Evolutionary conservation across 2,329 filamentous ascomycete genomes (phyloP).

Genomic region (Thielaviopsis populi): DNA sequence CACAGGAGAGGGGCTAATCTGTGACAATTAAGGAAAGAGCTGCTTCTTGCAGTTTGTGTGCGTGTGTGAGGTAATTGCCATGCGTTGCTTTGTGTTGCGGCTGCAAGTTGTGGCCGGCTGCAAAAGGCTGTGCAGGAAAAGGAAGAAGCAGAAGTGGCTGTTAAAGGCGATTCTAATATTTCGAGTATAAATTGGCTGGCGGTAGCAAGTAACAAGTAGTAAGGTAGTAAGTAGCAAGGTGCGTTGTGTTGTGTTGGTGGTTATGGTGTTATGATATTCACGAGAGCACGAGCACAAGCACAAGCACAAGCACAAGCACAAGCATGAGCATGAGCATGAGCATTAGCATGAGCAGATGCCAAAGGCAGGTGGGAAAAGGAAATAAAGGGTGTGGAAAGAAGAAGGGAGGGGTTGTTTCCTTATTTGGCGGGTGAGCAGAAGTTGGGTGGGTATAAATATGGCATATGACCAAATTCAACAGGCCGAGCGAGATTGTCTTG

Average conservation of each 20-base stretch:
- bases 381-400: background rate
- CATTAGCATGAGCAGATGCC: too few species aligned
- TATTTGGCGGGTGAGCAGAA: background rate
- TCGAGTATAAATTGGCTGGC: background rate
- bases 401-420: conserved; percentile 5
- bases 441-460: background rate
- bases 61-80: conserved; percentile 7
- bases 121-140: background rate
- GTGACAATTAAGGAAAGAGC: conserved; percentile 13
- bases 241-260: background rate
- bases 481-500: background rate
- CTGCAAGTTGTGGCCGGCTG: background rate
- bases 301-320: too few species aligned
- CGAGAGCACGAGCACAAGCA: too few species aligned
- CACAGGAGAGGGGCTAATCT: conserved; percentile 6
- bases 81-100: background rate
- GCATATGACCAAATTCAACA: background rate
- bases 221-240: too few species aligned
- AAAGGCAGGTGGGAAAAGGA: background rate
- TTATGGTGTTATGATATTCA: background rate
- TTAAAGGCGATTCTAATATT: background rate
- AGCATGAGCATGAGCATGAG: too few species aligned
- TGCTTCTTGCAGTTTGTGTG: conserved; percentile 5
- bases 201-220: background rate
- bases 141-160: background rate